A percentile compares a stretch with the other conserved stretches of the same genome.
phyloP scores from a whole-genome alignment of 2,329 filamentous ascomycete genomes.

The Monosporascus sp. region DNA sequence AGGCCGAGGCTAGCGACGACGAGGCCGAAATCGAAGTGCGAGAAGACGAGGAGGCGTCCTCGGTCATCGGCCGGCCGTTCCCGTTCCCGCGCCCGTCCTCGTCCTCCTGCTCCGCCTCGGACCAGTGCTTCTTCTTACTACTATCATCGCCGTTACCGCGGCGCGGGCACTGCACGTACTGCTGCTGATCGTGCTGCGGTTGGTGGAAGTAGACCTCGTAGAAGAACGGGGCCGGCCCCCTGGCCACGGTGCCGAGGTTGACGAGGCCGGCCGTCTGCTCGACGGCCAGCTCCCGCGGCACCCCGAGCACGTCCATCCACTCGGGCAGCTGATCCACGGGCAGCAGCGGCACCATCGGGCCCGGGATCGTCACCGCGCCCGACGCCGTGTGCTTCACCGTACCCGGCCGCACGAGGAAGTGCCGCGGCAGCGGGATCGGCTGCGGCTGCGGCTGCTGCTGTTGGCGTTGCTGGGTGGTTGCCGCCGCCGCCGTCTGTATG shows the following conservation, averaged over 20 bases:
- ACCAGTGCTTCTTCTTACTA: background rate
- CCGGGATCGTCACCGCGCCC: slow-evolving; percentile 20
- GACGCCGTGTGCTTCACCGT: slow-evolving; percentile 22
- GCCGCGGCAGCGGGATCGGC: slow-evolving; percentile 20
- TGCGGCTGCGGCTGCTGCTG: background rate
- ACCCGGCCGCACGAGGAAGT: slow-evolving; percentile 41
- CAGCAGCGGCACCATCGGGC: slow-evolving; percentile 47
- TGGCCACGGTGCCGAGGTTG: slow-evolving; percentile 30
- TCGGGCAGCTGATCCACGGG: slow-evolving; percentile 46
- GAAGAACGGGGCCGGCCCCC: slow-evolving; percentile 15
- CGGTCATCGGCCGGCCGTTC: background rate
- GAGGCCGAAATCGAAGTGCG: background rate
- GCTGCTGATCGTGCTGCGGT: background rate
- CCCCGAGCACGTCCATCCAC: slow-evolving; percentile 38
- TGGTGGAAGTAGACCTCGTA: slow-evolving; percentile 23
- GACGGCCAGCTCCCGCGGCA: slow-evolving; percentile 36
- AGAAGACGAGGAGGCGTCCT: background rate
- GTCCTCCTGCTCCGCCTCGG: no score
- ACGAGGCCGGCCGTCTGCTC: slow-evolving; percentile 34
- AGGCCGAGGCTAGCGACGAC: background rate
- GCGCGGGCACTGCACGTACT: background rate
- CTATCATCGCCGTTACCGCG: no score
- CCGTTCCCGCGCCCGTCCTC: background rate
- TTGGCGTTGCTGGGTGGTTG: background rate
- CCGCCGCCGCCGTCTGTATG: background rate